Evolutionary conservation across 2,329 filamentous ascomycete genomes (phyloP), one percentile per base, ranked within the genome.

Genomic region (Neofusicoccum parvum): DNA sequence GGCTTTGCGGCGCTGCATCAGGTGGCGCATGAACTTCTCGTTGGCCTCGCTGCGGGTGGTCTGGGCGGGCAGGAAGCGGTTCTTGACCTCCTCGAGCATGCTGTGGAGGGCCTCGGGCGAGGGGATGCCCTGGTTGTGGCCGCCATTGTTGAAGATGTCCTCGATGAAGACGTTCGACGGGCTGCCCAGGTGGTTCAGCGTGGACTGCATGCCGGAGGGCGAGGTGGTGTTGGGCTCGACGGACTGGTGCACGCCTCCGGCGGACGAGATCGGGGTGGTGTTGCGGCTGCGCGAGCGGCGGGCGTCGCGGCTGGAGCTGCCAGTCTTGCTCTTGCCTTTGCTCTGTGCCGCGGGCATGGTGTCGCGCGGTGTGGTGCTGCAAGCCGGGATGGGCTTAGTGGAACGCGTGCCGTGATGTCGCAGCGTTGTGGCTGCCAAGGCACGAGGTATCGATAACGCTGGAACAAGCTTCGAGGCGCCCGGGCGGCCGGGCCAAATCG

Each of bases 261-360:
- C 68, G 39, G 81, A 79, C 39, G 86, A 84, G 72, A 86, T 85
- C 41, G 91, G 92, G 15, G 91, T 94, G 41, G 90, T 92, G 77
- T 93, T 94, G 73, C 91, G 89, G 75, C 90, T 93, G 68, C 87
- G 84, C 71, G 89, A 90, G 60, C 82, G 79, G 67, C 88, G 85
- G 70, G 85, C 85, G 70, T 67, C 67, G 37, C 64, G 50, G 15
- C 74, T 73, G 15, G 71, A 66, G 54, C 69, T 72, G 11, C 71
- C 69, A 23, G 71, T 69, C 68, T 82, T 86, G 66, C 81, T 82
- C 79, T 92, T 92, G 80, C 72, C 76, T 68, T 79, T 80, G 71
- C 73, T 75, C 68, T 75, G 75, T 63, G 75, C 72, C 49, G 74
- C 72, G n/a, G 76, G 73, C 75, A 78, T 78, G 67, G 65, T 39